Conservation (phyloP, 495 filamentous ascomycete genomes). For the Talaromyces liani region DNA sequence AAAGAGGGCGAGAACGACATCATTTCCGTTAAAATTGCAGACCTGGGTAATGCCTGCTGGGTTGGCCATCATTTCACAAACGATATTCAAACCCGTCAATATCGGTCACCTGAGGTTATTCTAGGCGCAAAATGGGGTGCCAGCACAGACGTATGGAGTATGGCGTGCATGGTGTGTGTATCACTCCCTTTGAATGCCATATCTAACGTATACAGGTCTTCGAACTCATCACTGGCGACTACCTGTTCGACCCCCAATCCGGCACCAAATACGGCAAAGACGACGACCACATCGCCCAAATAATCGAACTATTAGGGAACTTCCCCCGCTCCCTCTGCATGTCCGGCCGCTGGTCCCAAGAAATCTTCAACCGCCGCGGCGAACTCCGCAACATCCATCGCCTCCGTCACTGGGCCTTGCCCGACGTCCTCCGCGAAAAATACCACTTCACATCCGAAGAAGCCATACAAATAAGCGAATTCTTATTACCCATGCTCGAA, state of each 20-base stretch:
- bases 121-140: conserved; percentile 96
- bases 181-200: not conserved
- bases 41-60: conserved; percentile 98
- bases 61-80: conserved; percentile 98
- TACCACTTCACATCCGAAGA: conserved; percentile 87
- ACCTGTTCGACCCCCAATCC: conserved; percentile 97
- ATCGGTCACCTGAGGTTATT: conserved; percentile 95
- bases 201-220: conserved; percentile 59
- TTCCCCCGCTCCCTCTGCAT: conserved; percentile 90
- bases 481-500: conserved; percentile 89
- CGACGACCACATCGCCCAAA: conserved; percentile 98
- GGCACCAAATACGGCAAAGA: conserved; percentile 99
- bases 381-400: conserved; percentile 97
- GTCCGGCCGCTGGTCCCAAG: conserved; percentile 93
- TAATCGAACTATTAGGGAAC: conserved; percentile 91
- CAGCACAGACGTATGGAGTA: conserved; percentile 98
- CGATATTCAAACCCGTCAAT: conserved; percentile 97
- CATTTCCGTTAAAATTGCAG: conserved; percentile 98
- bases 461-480: conserved; percentile 68
- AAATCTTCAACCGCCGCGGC: conserved; percentile 97
- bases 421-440: conserved; percentile 91
- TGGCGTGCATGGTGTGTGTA: conserved; percentile 84
- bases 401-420: conserved; percentile 90
- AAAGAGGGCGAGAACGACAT: conserved; percentile 57
- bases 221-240: conserved; percentile 96